Conservation (phyloP, 2,329 filamentous ascomycete species). For the Aspergillus caelatus region DNA sequence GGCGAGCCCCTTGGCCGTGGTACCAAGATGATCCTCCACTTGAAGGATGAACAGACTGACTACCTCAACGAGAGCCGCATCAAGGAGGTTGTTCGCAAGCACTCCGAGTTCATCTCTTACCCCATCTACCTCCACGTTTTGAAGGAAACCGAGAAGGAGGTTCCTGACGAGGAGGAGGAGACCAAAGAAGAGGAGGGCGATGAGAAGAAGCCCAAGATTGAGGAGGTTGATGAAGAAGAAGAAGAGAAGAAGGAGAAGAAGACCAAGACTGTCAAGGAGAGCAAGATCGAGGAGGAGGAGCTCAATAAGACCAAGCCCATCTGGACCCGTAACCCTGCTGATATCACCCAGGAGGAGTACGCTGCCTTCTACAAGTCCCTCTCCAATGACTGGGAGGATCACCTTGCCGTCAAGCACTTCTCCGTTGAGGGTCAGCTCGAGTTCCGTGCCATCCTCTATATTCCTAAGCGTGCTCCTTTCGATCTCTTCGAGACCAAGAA, state of each 20-base stretch:
- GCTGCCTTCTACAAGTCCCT: slow-evolving; percentile 99
- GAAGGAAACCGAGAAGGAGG: slow-evolving; percentile 99
- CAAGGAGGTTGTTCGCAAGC: slow-evolving; percentile 99
- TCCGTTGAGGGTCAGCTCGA: slow-evolving; percentile 99
- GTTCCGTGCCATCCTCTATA: slow-evolving; percentile 99
- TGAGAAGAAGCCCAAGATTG: slow-evolving; percentile 94
- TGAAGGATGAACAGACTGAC: slow-evolving; percentile 99
- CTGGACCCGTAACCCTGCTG: slow-evolving; percentile 96
- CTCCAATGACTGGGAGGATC: slow-evolving; percentile 99
- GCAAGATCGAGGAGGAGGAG: slow-evolving; percentile 97
- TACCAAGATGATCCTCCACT: slow-evolving; percentile 96
- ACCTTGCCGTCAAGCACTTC: slow-evolving; percentile 99
- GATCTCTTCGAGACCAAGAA: slow-evolving; percentile 99
- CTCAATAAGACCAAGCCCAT: slow-evolving; percentile 99
- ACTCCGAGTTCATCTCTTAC: slow-evolving; percentile 99
- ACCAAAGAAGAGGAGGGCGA: slow-evolving; percentile 72
- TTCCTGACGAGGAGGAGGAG: slow-evolving; percentile 92
- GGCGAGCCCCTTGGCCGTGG: slow-evolving; percentile 89
- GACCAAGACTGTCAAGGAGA: slow-evolving; percentile 99
- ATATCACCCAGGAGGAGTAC: slow-evolving; percentile 96
- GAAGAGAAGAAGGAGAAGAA: slow-evolving; percentile 89
- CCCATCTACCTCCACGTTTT: slow-evolving; percentile 99
- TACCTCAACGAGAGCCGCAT: slow-evolving; percentile 99
- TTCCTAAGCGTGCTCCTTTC: slow-evolving; percentile 98
- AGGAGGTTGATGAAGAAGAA: slow-evolving; percentile 85